Percentiles rank a stretch among this genome's conserved stretches.
phyloP scores from a whole-genome alignment of 1,139 yeast species.

The Keqinozyma sinolaborantium region DNA sequence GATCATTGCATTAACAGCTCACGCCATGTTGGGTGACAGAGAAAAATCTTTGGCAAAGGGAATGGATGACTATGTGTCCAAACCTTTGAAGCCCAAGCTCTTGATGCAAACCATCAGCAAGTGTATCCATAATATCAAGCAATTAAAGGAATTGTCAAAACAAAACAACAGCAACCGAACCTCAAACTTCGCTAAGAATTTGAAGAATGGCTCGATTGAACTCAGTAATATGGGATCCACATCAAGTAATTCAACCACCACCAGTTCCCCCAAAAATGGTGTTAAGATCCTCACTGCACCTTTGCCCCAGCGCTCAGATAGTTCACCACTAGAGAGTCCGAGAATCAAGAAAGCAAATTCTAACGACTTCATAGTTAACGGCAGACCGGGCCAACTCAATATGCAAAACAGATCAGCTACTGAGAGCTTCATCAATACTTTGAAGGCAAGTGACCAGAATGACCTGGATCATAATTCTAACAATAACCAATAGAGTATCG shows the following conservation, averaged over 20 bases:
- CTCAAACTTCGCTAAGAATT: constrained; percentile 46
- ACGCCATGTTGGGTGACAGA: constrained; percentile 88
- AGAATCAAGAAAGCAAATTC: constrained; percentile 24
- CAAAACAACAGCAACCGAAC: constrained; percentile 45
- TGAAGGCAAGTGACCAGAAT: neutral
- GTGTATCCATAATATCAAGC: constrained; percentile 69
- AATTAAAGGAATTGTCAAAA: constrained; percentile 52
- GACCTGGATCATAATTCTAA: neutral
- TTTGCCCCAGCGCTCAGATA: constrained; percentile 7
- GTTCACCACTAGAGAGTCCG: constrained; percentile 14
- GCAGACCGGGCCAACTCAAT: constrained; percentile 32
- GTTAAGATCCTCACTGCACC: constrained; percentile 3
- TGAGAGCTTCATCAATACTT: constrained; percentile 19
- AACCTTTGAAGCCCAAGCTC: constrained; percentile 80
- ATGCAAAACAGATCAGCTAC: constrained; percentile 30
- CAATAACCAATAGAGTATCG: too few relatives aligned
- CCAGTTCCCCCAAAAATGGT: constrained; percentile 10
- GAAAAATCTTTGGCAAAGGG: constrained; percentile 83
- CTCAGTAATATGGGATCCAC: constrained; percentile 5
- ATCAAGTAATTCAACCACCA: constrained; percentile 5
- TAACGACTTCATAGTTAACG: constrained; percentile 17
- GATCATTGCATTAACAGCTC: constrained; percentile 85
- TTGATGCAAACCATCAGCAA: constrained; percentile 81
- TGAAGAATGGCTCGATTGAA: constrained; percentile 35
- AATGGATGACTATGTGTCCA: constrained; percentile 87